Evolutionary conservation across 1,139 yeast species (phyloP), one percentile per base, ranked within the genome.

Genomic region (Saccharomyces pastorianus): DNA sequence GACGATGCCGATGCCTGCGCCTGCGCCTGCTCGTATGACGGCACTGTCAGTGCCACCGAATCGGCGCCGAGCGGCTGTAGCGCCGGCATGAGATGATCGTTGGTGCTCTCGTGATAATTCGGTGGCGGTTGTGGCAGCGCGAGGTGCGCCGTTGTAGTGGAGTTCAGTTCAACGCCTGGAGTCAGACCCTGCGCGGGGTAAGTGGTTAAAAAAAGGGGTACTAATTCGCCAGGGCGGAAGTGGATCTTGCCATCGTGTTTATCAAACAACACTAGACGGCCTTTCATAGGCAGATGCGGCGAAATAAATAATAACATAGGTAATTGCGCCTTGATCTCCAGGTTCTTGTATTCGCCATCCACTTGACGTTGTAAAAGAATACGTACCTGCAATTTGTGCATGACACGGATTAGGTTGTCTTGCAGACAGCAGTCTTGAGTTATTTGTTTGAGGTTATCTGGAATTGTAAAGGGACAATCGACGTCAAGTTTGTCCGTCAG

Each of bases 301-400:
- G 84, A 80, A 5, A 83, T 70, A 63, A 80, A 85, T 2, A 85
- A 67, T 29, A 73, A 71, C 2, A 85, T 73, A 0, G 93, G 91
- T 44, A 85, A 67, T 52, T 82, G 82, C 4, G 89, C 88, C 52
- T 61, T 61, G 51, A 66, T 64, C 52, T 66, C 69, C 26, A 64
- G 54, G 26, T 55, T 58, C 28, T 60, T 59, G 44, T 56, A 55
- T 2, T 51, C 52, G 2, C 53, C 56, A 2, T 47, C 53, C 46
- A 49, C 47, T 11, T 49, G 48, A 32, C 59, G 58, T 41, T 56
- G 55, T 56, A 66, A 51, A 9, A 53, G 49, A 6, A 68, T 61
- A 23, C 59, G 60, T 5, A 68, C 59, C 7, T 56, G 52, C 8
- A 68, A 51, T 52, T 64, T 62, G 55, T 68, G 72, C 25, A 64